Percentiles rank a stretch among this genome's conserved stretches.
phyloP scores from a whole-genome alignment of 768 basidiomycete species.

The Chalciporus piperatus region DNA sequence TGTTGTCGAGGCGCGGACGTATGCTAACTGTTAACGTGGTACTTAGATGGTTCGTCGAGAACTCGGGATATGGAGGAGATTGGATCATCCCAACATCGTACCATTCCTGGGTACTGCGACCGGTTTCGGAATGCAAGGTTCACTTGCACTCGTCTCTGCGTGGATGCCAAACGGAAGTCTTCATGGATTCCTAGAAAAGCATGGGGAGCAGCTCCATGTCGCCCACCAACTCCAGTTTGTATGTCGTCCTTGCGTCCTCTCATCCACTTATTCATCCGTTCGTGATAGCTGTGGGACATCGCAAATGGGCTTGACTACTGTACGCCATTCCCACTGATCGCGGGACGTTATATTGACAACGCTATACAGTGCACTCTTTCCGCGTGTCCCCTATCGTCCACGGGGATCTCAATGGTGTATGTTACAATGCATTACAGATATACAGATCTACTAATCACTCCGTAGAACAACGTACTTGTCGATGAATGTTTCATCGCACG shows the following conservation, averaged over 20 bases:
- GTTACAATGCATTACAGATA: constrained; percentile 8
- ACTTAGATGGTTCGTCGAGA: constrained; percentile 20
- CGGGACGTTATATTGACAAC: too few species aligned
- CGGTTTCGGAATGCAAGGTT: constrained; percentile 23
- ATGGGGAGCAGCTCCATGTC: not conserved
- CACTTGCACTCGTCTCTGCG: constrained; percentile 24
- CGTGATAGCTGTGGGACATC: constrained; percentile 5
- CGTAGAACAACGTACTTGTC: constrained; percentile 17
- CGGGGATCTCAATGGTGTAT: constrained; percentile 13
- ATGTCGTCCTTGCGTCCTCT: not conserved
- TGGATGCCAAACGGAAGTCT: constrained; percentile 28
- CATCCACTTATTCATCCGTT: not conserved
- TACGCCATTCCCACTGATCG: not conserved
- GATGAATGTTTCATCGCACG: constrained; percentile 30
- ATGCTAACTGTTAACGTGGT: not conserved
- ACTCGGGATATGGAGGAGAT: constrained; percentile 21
- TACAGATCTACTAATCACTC: constrained; percentile 19
- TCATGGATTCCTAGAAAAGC: constrained; percentile 12
- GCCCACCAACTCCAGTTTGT: constrained; percentile 5
- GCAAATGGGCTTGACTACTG: constrained; percentile 5
- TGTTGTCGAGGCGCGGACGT: not conserved
- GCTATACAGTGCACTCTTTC: constrained; percentile 6
- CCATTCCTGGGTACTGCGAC: constrained; percentile 19
- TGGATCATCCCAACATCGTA: constrained; percentile 20
- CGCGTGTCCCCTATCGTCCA: constrained; percentile 2